A percentile compares a stretch with the other conserved stretches of the same genome.
phyloP scores from a whole-genome alignment of 2,329 filamentous ascomycete species.

The Orbilia javanica region DNA sequence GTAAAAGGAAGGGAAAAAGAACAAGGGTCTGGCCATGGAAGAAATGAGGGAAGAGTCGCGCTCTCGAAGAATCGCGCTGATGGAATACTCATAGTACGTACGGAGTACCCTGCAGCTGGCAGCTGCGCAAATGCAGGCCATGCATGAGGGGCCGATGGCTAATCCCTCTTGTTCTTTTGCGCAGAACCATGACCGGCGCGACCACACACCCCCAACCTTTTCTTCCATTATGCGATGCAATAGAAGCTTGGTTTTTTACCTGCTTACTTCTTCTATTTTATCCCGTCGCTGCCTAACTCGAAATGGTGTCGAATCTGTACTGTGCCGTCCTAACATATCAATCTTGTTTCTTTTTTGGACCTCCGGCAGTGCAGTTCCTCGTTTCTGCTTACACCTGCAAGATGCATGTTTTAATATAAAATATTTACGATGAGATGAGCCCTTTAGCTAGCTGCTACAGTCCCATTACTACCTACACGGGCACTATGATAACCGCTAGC shows the following conservation, averaged over 20 bases:
- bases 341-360: neutral
- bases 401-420: slow-evolving; percentile 21
- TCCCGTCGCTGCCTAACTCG: slow-evolving; percentile 17
- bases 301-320: neutral
- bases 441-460: neutral
- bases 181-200: too few species aligned
- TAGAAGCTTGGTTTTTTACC: neutral
- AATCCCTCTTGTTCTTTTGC: slow-evolving; percentile 16
- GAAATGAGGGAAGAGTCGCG: slow-evolving; percentile 16
- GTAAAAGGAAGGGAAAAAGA: neutral
- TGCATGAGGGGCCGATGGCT: slow-evolving; percentile 7
- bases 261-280: neutral
- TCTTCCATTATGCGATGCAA: too few species aligned
- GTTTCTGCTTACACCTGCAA: neutral
- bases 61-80: slow-evolving; percentile 31
- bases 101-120: slow-evolving; percentile 23
- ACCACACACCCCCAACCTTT: neutral
- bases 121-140: slow-evolving; percentile 1
- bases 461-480: neutral
- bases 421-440: slow-evolving; percentile 11
- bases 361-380: neutral
- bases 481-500: neutral
- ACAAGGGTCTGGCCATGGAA: neutral
- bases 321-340: neutral
- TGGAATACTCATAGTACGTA: neutral